Evolutionary conservation across 2,329 filamentous ascomycete species (phyloP).

Genomic region (Pseudogymnoascus sp.): DNA sequence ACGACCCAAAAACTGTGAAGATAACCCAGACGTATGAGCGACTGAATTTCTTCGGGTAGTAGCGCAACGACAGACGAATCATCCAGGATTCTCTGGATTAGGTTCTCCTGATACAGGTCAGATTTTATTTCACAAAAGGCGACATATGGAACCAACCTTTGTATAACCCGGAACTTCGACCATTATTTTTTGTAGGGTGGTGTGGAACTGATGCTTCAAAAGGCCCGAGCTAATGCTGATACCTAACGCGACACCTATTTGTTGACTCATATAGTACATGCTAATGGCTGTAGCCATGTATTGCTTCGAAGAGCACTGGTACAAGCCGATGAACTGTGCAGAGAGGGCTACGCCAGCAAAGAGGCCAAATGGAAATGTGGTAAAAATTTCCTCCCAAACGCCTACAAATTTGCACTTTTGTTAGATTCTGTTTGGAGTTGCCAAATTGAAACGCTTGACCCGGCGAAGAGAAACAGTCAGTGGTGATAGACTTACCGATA

Average conservation of each 20-base stretch:
- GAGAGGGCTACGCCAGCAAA: slow-evolving; percentile 18
- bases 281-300: slow-evolving; percentile 19
- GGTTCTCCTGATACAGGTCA: slow-evolving; percentile 11
- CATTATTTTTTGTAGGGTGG: slow-evolving; percentile 13
- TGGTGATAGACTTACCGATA: slow-evolving; percentile 12
- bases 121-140: not conserved
- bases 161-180: slow-evolving; percentile 12
- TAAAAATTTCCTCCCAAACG: slow-evolving; percentile 11
- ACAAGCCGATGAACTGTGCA: slow-evolving; percentile 19
- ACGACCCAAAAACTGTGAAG: slow-evolving; percentile 18
- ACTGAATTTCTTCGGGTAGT: slow-evolving; percentile 12
- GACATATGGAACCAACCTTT: slow-evolving; percentile 13
- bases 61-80: slow-evolving; percentile 16
- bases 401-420: not conserved
- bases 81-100: slow-evolving; percentile 16
- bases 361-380: slow-evolving; percentile 17
- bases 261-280: slow-evolving; percentile 21
- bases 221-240: slow-evolving; percentile 17
- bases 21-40: slow-evolving; percentile 14
- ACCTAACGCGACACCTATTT: slow-evolving; percentile 18
- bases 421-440: not conserved
- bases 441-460: not conserved
- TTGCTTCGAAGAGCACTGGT: slow-evolving; percentile 16
- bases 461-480: not conserved
- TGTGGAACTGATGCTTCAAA: slow-evolving; percentile 14